Evolutionary conservation across 2,329 filamentous ascomycete species (phyloP).

Genomic region (Scolecobasidium constrictum): DNA sequence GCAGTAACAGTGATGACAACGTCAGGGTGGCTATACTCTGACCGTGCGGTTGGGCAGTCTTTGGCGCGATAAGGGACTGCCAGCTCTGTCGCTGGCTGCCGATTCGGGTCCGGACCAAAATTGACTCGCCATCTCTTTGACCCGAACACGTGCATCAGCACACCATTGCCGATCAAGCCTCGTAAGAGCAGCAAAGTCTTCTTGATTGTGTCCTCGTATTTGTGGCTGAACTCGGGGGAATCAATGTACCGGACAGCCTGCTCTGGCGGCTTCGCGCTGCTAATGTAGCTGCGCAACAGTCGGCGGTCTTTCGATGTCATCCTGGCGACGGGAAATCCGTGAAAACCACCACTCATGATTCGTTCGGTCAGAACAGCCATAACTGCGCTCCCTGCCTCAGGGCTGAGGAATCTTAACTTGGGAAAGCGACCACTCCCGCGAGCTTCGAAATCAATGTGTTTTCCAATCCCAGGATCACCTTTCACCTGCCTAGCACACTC

Average conservation of each 20-base stretch:
- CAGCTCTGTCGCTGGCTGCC: conserved; percentile 23
- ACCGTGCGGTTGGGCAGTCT: conserved; percentile 48
- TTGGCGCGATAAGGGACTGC: conserved; percentile 56
- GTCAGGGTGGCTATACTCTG: conserved; percentile 61
- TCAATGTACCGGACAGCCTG: conserved; percentile 25
- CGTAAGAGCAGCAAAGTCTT: conserved; percentile 43
- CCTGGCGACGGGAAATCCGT: conserved; percentile 32
- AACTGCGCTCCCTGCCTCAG: no score
- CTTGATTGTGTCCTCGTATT: no score
- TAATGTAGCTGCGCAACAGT: conserved; percentile 36
- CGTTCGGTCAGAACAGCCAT: no score
- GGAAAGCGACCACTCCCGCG: no score
- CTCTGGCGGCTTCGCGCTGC: conserved; percentile 18
- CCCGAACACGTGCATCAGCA: conserved; percentile 44
- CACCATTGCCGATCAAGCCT: conserved; percentile 49
- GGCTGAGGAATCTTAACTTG: no score
- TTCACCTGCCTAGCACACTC: no score
- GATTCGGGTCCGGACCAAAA: conserved; percentile 34
- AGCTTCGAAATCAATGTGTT: no score
- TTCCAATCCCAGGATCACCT: no score
- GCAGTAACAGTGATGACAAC: conserved; percentile 55
- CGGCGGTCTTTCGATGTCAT: conserved; percentile 21
- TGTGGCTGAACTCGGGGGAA: no score
- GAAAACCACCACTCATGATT: conserved; percentile 30
- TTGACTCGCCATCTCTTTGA: conserved; percentile 58